Evolutionary conservation across 2,329 filamentous ascomycete species (phyloP), one percentile per base, ranked within the genome.

Genomic region (Colletotrichum tropicicola): DNA sequence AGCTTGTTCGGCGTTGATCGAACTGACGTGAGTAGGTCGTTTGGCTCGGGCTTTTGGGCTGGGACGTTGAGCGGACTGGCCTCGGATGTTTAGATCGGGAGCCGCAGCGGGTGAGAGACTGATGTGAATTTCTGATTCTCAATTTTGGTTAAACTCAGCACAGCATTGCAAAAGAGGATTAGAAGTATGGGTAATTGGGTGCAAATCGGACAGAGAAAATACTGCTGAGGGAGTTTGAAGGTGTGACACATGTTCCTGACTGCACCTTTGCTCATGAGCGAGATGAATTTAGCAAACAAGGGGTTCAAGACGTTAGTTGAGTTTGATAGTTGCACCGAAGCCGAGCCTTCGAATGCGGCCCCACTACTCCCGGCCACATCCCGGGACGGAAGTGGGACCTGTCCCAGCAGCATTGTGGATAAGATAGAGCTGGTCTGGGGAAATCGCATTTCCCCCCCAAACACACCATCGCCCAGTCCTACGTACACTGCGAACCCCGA

Each of bases 341-440:
- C 41, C 25, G 21, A 43, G 25, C 19, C 5, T 2, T 13, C 9
- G 2, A 8, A 12, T 12, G 12, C 49, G 49, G 49, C 61, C 61
- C 61, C 60, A 60, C 60, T 41, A 15, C 27, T 41, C 47, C 53
- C 30, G 30, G 59, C 39, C 60, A 44, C 44, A 59, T 60, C 39
- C 55, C 43, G 41, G 56, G n/a, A 21, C 23, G 27, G 15, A 15
- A 43, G 56, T 59, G 47, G 47, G 35, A 47, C 60, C 30, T 30
- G 15, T 1, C 2, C 19, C n/a, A 13, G 30, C 28, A 53, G 32
- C 27, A n/a, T n/a, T 54, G 35, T 32, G 28, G 41, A 47, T 55
- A 21, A 32, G 12, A 17, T 52, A 15, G 52, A 37, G 44, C 23
- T 19, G 6, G 30, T 21, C 39, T 32, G 39, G 41, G 47, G 61